Base-by-base conservation (phyloP, 148 eudicot species). In the Vaccinium vitisidaea region DNA sequence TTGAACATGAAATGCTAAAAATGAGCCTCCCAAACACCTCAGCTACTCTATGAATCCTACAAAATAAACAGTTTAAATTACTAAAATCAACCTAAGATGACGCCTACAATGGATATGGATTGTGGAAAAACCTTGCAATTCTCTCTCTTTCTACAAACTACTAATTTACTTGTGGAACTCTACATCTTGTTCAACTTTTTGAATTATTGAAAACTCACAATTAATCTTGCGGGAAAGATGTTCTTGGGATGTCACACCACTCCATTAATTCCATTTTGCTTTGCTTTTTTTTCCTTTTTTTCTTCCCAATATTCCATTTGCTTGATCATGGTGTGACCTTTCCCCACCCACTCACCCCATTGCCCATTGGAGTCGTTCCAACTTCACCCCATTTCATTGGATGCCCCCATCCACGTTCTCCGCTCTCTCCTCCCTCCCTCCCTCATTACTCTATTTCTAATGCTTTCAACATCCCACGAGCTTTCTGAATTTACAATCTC, bases 381-480 rank as follows among this genome's bases (percentile, higher is more conserved):
- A 67, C 36, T 4, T 16, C 21, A 16, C 49, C 48, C 49, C 76
- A 71, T 15, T 71, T 71, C 76, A 30, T 71, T 71, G 76, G 73
- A 67, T 67, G 36, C 73, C 36, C 73, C 73, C 15, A 10, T 67
- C 43, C 43, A 61, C 82, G 36, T 30, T 32, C 59, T 59, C 43
- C 82, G 7, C 49, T 61, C 83, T 43, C 83, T 59, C 83, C 82
- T 27, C 74, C 18, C 52, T 16, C 48, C 48, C 12, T 11, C 49
- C 25, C 19, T 56, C 27, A 27, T 79, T 79, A 83, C 39, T 81
- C 63, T 52, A 84, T 80, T 79, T 46, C 50, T 39, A 84, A 67
- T 55, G 70, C 86, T 84, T 84, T 84, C 78, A 84, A 69, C 82
- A 84, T 65, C 86, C 87, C 87, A 85, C 81, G 84, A 85, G 84